Evolutionary conservation across 1,139 yeast genomes (phyloP).

Genomic region (Eremothecium gossypii): DNA sequence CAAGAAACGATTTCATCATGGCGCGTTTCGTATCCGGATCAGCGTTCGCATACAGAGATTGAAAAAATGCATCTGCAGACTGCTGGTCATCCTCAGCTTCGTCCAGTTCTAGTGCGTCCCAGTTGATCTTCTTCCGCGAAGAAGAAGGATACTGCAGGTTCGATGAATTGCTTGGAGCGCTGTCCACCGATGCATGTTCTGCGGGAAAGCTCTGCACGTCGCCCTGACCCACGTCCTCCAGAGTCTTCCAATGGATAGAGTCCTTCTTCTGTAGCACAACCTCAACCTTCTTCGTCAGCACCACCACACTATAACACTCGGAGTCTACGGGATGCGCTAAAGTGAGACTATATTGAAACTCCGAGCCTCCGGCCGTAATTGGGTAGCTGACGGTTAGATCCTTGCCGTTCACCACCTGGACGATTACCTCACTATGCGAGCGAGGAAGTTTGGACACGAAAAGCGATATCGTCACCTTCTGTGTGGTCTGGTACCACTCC

Average conservation of each 20-base stretch:
- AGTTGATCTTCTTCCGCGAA: slow-evolving; percentile 51
- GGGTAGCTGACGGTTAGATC: slow-evolving; percentile 16
- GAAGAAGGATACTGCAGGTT: slow-evolving; percentile 50
- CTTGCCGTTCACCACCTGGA: slow-evolving; percentile 28
- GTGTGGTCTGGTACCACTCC: slow-evolving; percentile 72
- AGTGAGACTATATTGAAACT: slow-evolving; percentile 35
- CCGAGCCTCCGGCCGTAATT: slow-evolving; percentile 29
- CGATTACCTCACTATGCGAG: slow-evolving; percentile 17
- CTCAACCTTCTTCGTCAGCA: slow-evolving; percentile 72
- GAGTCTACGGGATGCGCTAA: slow-evolving; percentile 46
- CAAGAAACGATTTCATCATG: slow-evolving; percentile 94
- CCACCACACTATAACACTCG: slow-evolving; percentile 37
- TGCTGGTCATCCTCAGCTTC: slow-evolving; percentile 34
- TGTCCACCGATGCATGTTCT: neutral
- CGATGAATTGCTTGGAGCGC: slow-evolving; percentile 3
- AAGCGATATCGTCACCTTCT: slow-evolving; percentile 54
- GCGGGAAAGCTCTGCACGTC: slow-evolving; percentile 3
- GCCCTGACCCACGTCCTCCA: slow-evolving; percentile 21
- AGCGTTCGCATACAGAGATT: slow-evolving; percentile 62
- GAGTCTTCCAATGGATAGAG: slow-evolving; percentile 32
- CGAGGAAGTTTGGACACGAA: slow-evolving; percentile 58
- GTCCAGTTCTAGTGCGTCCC: slow-evolving; percentile 59
- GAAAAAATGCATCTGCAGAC: slow-evolving; percentile 65
- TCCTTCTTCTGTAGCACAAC: slow-evolving; percentile 34
- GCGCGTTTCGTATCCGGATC: slow-evolving; percentile 88